Conservation (phyloP, 2,329 filamentous ascomycete species). For the Paraconiothyrium sp. region DNA sequence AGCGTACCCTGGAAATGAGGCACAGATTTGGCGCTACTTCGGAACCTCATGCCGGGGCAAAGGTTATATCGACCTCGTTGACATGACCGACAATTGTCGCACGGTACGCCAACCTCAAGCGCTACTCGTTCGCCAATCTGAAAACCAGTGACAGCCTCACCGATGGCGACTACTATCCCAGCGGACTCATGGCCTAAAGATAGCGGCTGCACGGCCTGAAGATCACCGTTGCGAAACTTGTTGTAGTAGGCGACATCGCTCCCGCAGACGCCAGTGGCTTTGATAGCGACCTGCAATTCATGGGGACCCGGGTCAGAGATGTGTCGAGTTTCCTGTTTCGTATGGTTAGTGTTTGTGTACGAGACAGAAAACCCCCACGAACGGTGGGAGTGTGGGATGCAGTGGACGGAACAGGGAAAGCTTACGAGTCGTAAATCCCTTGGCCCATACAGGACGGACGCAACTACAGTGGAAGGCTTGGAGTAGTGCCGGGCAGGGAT, state of each 20-base stretch:
- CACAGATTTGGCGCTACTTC: conserved; percentile 55
- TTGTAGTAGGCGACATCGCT: conserved; percentile 77
- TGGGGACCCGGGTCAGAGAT: conserved; percentile 63
- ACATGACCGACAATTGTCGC: conserved; percentile 54
- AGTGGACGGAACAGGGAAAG: conserved; percentile 40
- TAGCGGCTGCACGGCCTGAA: conserved; percentile 71
- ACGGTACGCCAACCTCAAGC: conserved; percentile 53
- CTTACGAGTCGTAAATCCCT: conserved; percentile 55
- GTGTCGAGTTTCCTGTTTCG: conserved; percentile 62
- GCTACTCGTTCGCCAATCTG: conserved; percentile 53
- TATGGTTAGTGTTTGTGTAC: conserved; percentile 33
- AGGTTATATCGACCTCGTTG: conserved; percentile 55
- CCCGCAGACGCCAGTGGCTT: conserved; percentile 74
- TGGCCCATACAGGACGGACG: conserved; percentile 54
- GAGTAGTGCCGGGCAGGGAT: conserved; percentile 50
- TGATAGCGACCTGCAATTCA: conserved; percentile 72
- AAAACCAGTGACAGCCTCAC: conserved; percentile 49
- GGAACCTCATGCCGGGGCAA: conserved; percentile 54
- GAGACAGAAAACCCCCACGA: conserved; percentile 45
- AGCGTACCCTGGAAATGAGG: conserved; percentile 56
- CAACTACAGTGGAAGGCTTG: conserved; percentile 50
- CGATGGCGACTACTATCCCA: conserved; percentile 51
- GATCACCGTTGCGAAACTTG: conserved; percentile 76
- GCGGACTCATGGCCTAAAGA: conserved; percentile 62
- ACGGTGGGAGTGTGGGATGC: conserved; percentile 45